Percentiles rank a stretch among this genome's conserved stretches.
Evolutionary conservation across 2,329 filamentous ascomycete species (phyloP).

Genomic region (Alternaria atra): DNA sequence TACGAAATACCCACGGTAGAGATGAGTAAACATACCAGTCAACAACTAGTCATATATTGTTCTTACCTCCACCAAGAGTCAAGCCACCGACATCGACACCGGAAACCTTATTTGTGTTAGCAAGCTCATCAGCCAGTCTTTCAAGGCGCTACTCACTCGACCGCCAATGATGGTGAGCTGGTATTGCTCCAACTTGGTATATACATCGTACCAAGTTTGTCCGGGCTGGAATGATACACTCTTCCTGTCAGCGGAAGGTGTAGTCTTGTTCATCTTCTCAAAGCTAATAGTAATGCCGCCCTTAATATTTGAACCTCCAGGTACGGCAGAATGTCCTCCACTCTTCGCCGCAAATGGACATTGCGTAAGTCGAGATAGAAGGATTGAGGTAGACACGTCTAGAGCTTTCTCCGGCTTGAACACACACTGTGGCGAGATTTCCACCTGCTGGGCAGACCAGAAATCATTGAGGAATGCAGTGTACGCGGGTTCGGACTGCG

Average conservation of each 20-base stretch:
- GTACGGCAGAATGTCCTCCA: slow-evolving; percentile 55
- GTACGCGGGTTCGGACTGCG: slow-evolving; percentile 26
- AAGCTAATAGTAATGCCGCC: slow-evolving; percentile 57
- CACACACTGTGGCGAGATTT: slow-evolving; percentile 25
- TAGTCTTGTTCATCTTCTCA: slow-evolving; percentile 40
- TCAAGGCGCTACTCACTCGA: slow-evolving; percentile 25
- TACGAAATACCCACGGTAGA: slow-evolving; percentile 30
- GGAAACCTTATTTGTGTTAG: slow-evolving; percentile 17
- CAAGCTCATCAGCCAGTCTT: neutral
- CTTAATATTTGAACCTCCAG: slow-evolving; percentile 53
- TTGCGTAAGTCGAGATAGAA: slow-evolving; percentile 27
- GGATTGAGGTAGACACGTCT: slow-evolving; percentile 25
- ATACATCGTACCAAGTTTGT: slow-evolving; percentile 49
- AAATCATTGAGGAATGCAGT: slow-evolving; percentile 23
- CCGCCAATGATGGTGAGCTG: slow-evolving; percentile 42
- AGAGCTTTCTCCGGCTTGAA: slow-evolving; percentile 25
- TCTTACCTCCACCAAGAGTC: slow-evolving; percentile 34
- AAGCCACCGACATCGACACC: slow-evolving; percentile 35
- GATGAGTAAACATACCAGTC: neutral
- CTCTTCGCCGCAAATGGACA: slow-evolving; percentile 55
- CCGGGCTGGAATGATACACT: slow-evolving; percentile 45
- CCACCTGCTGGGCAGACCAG: slow-evolving; percentile 28
- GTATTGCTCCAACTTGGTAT: slow-evolving; percentile 34
- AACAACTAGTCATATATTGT: neutral
- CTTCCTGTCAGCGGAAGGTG: slow-evolving; percentile 34